phyloP scores from a whole-genome alignment of 2,329 filamentous ascomycete species.

The Colletotrichum neosansevieriae region DNA sequence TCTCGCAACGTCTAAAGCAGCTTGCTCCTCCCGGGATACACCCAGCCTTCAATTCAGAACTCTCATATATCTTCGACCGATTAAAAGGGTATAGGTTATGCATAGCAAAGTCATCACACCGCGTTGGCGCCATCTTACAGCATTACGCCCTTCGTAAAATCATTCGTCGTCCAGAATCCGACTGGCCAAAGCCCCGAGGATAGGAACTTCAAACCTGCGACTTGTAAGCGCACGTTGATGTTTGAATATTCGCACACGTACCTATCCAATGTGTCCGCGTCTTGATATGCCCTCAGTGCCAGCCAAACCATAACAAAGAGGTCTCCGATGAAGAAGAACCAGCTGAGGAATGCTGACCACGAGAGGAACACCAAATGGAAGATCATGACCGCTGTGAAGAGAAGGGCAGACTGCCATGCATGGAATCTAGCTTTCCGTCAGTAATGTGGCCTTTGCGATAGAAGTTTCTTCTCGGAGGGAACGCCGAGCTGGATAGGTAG shows the following conservation, averaged over 20 bases:
- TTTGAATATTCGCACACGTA: conserved; percentile 48
- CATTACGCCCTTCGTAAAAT: not conserved
- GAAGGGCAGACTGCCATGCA: conserved; percentile 90
- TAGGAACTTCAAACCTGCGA: conserved; percentile 82
- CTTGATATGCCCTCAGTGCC: conserved; percentile 82
- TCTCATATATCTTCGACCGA: conserved; percentile 11
- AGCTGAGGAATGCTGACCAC: conserved; percentile 86
- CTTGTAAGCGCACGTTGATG: conserved; percentile 54
- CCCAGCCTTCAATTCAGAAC: not conserved
- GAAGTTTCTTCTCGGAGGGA: not conserved
- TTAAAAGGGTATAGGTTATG: conserved; percentile 40
- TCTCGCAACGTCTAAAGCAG: not conserved
- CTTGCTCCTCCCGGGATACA: not conserved
- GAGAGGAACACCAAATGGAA: conserved; percentile 83
- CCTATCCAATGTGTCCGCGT: conserved; percentile 78
- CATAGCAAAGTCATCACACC: conserved; percentile 33
- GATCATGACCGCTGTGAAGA: conserved; percentile 81
- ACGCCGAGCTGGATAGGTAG: not conserved
- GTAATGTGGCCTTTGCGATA: not conserved
- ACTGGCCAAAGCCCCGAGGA: conserved; percentile 87
- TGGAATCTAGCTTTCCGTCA: conserved; percentile 75
- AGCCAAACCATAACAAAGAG: conserved; percentile 81
- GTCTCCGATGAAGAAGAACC: conserved; percentile 84
- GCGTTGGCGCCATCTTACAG: conserved; percentile 1
- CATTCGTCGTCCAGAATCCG: conserved; percentile 89